A percentile compares a stretch with the other conserved stretches of the same genome.
Conservation (phyloP, 2,329 filamentous ascomycete species). For the Boeremia exigua region DNA sequence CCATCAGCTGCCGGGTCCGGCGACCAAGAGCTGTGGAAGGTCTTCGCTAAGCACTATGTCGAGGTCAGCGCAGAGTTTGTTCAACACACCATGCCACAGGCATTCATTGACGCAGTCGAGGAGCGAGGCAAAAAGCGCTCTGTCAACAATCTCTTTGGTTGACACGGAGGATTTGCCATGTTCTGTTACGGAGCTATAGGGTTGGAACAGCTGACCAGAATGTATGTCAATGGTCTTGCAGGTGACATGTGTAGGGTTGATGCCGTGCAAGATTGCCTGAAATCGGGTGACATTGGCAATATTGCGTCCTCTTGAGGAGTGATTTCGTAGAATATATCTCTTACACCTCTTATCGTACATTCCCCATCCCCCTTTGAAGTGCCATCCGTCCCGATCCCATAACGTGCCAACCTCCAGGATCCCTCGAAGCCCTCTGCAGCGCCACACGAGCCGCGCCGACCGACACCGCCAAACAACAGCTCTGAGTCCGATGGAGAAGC, state of each 20-base stretch:
- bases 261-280: neutral
- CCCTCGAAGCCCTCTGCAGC: neutral
- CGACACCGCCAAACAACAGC: no score
- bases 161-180: neutral
- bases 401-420: neutral
- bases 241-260: conserved; percentile 23
- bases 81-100: neutral
- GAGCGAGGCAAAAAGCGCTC: neutral
- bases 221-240: no score
- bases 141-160: neutral
- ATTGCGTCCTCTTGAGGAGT: no score
- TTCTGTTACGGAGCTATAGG: no score
- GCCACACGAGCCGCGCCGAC: no score
- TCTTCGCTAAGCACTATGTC: neutral
- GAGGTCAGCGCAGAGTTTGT: neutral
- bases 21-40: neutral
- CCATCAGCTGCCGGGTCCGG: neutral
- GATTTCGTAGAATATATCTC: neutral
- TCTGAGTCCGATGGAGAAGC: no score
- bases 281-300: neutral
- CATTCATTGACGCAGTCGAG: neutral
- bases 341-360: conserved; percentile 3
- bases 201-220: no score
- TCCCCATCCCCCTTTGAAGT: neutral
- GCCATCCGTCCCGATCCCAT: no score